Percentiles rank a stretch among this genome's conserved stretches.
Conservation (phyloP, 371 early-diverging fungal species). For the Mucor indicus region DNA sequence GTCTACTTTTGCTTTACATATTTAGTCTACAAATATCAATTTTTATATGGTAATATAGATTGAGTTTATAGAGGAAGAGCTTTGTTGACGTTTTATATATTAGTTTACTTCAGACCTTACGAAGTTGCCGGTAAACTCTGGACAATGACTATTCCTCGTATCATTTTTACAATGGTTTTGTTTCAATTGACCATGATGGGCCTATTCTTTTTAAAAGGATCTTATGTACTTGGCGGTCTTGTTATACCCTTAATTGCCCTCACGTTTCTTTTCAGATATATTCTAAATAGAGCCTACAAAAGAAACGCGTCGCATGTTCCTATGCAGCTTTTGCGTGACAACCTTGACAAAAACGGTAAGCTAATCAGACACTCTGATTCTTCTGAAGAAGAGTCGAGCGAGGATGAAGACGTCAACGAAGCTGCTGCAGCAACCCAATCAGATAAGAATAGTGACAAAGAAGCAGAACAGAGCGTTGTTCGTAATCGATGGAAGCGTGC, state of each 20-base stretch:
- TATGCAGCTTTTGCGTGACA: constrained; percentile 30
- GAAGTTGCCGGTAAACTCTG: constrained; percentile 81
- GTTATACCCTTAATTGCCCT: constrained; percentile 44
- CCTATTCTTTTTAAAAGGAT: constrained; percentile 52
- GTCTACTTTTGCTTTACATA: constrained; percentile 77
- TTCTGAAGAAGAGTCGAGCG: constrained; percentile 1
- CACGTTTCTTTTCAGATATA: constrained; percentile 49
- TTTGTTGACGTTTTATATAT: not conserved
- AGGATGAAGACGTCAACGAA: not conserved
- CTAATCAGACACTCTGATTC: not conserved
- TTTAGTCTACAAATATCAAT: constrained; percentile 83
- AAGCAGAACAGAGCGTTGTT: not conserved
- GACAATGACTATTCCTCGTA: constrained; percentile 75
- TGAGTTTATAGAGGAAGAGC: too few species aligned
- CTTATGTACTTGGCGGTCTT: constrained; percentile 32
- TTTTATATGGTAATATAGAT: constrained; percentile 61
- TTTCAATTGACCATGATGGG: constrained; percentile 88
- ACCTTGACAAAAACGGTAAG: constrained; percentile 1
- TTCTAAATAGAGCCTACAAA: constrained; percentile 48
- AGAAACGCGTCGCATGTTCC: constrained; percentile 42
- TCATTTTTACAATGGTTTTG: constrained; percentile 74
- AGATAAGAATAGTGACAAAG: not conserved
- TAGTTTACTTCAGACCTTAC: constrained; percentile 79
- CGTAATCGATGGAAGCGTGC: constrained; percentile 27
- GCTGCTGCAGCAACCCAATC: not conserved